Evolutionary conservation across 2,329 filamentous ascomycete species (phyloP), one percentile per base, ranked within the genome.

Genomic region (Aspergillus eucalypticola): DNA sequence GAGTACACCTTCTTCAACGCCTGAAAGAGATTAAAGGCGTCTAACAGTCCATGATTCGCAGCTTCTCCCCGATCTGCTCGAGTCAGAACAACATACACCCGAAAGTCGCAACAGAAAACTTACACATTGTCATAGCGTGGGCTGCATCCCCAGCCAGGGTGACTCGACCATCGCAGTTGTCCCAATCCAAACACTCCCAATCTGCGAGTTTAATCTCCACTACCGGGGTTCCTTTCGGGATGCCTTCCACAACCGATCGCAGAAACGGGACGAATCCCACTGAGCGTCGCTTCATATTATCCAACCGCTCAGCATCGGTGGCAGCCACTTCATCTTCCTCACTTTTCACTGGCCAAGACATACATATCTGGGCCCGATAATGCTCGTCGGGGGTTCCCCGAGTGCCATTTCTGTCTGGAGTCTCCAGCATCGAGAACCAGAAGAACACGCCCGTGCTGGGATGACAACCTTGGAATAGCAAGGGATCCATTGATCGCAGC

Each of bases 401-500:
- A 21, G 70, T 79, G 35, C 69, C 75, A 57, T 76, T 79, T 4
- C 67, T 67, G 29, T 72, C 67, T 2, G 73, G 80, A 7, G 77
- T 78, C 42, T 78, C 78, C 15, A 83, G 73, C 61, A 80, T 76
- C 0, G 70, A 72, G 25, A 71, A 71, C 71, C 71, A 66, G 60
- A 71, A 64, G 59, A 65, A 69, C 4, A 64, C 58, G 0, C 69
- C 69, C 0, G 69, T 64, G 3, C 49, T 49, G 3, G 69, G 69
- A 41, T 71, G 60, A 23, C 68, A 71, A 7, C 69, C 68, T 41
- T 71, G 67, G 19, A 71, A 71, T 7, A 71, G 58, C 8, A 71
- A 42, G 67, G 86, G 74, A 64, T 77, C 84, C 41, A 83, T 78
- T 0, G 84, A 82, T 0, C 83, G 86, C 67, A 84, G 79, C 59